A percentile compares a stretch with the other conserved stretches of the same genome.
Conservation (phyloP, 78 protist genomes). For the Dictyostelium discoideum region dicty_2.7 NC_007088.5:5027501-5028000, state of each 20-base stretch:
- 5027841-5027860: conserved; percentile 79
- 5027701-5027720: too few species aligned
- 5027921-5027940: background rate
- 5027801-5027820: background rate
- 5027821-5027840: conserved; percentile 11
- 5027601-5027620: background rate
- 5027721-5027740: background rate
- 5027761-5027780: background rate
- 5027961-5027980: background rate
- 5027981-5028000: conserved; percentile 40
- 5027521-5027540: background rate
- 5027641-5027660: background rate
- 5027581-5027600: background rate
- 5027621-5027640: background rate
- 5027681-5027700: background rate
- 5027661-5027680: too few species aligned
- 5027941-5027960: background rate
- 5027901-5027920: conserved; percentile 69
- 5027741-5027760: background rate
- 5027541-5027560: background rate
- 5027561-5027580: too few species aligned
- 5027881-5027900: conserved; percentile 56
- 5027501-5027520: too few species aligned
- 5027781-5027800: background rate
- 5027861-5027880: conserved; percentile 55